Percentiles rank a stretch among this genome's conserved stretches.
Evolutionary conservation across 2,329 filamentous ascomycete genomes (phyloP).

Genomic region (Fusarium dlaminii): DNA sequence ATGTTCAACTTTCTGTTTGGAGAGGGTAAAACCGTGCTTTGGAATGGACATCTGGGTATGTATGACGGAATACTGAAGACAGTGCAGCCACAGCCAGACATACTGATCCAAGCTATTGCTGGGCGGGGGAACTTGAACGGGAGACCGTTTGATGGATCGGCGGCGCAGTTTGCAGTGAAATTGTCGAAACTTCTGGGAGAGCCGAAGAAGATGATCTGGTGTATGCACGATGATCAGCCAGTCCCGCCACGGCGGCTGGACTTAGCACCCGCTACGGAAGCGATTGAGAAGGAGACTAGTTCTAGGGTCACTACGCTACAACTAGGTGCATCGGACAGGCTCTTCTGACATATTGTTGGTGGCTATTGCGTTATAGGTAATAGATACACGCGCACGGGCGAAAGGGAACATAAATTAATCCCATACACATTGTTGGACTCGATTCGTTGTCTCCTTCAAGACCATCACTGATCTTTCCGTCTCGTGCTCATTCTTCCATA

Average conservation of each 20-base stretch:
- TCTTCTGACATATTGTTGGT: neutral
- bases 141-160: neutral
- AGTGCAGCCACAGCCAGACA: neutral
- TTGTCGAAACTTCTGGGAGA: neutral
- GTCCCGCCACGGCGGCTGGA: neutral
- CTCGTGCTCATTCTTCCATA: no score
- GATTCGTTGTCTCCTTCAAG: neutral
- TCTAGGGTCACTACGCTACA: neutral
- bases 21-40: neutral
- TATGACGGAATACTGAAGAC: neutral
- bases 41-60: neutral
- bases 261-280: neutral
- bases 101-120: neutral
- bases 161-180: neutral
- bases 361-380: neutral
- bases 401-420: neutral
- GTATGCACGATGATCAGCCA: neutral
- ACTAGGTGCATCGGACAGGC: neutral
- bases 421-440: neutral
- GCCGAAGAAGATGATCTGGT: neutral
- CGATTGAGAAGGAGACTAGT: neutral
- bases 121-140: neutral
- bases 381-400: neutral
- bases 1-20: neutral
- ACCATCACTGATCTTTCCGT: no score